These are phyloP conservation scores for Lichtheimia corymbifera DNA, from an alignment of 371 early-diverging fungal species.

Conservation along the genomic window DNA sequence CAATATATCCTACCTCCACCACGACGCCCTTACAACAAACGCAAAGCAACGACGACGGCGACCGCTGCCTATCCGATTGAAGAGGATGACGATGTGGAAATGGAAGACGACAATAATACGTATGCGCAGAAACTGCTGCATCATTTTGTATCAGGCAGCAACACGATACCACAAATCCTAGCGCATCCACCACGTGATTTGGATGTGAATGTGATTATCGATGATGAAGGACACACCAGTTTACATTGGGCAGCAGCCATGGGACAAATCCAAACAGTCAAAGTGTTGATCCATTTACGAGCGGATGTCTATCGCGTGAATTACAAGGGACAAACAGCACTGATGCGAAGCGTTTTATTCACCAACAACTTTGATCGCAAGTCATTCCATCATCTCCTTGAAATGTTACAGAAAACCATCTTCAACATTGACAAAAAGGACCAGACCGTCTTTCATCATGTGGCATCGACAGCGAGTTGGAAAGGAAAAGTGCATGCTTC, in stretches of 20 bases:
- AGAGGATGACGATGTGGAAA: constrained; percentile 14
- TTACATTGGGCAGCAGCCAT: constrained; percentile 97
- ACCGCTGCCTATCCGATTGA: not conserved
- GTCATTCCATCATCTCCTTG: constrained; percentile 77
- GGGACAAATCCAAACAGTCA: constrained; percentile 76
- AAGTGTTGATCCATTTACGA: constrained; percentile 72
- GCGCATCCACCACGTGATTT: constrained; percentile 57
- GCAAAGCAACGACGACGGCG: not conserved
- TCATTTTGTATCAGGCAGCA: constrained; percentile 63
- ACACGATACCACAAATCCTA: constrained; percentile 53
- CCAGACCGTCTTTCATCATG: constrained; percentile 93
- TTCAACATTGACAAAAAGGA: constrained; percentile 77
- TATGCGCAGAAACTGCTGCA: constrained; percentile 50
- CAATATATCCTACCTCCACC: constrained; percentile 11
- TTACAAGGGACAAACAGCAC: constrained; percentile 84
- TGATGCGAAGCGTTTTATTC: constrained; percentile 88
- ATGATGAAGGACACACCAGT: constrained; percentile 92
- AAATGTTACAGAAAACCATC: constrained; percentile 75
- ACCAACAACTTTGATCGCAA: constrained; percentile 87
- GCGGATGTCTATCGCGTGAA: constrained; percentile 78
- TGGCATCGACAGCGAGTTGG: constrained; percentile 75
- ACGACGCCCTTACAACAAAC: constrained; percentile 3
- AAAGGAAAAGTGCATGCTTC: constrained; percentile 78
- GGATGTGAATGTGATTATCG: constrained; percentile 85
- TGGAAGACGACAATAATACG: constrained; percentile 23